Conservation (phyloP, 1,284 basidiomycete genomes). For the Trichosporon faecale region DNA sequence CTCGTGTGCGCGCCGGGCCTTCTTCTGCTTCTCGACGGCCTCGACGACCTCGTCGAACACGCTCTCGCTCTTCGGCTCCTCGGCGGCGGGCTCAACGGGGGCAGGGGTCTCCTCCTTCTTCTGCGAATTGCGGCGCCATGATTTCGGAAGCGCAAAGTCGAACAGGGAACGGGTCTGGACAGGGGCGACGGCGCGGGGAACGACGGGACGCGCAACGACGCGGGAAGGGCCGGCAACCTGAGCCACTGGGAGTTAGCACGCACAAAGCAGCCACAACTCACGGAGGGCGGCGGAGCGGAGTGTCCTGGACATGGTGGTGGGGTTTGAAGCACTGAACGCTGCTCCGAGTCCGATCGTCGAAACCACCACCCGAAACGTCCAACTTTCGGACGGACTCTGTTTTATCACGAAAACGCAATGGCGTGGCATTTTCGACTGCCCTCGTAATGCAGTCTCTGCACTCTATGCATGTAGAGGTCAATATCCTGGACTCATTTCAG, state of each 20-base stretch:
- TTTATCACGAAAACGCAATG: not conserved
- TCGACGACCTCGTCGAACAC: slow-evolving; percentile 19
- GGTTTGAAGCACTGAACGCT: not conserved
- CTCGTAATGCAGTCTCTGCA: not conserved
- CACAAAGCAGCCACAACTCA: not conserved
- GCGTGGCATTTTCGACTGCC: not conserved
- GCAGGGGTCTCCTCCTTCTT: slow-evolving; percentile 11
- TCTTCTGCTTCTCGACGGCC: slow-evolving; percentile 18
- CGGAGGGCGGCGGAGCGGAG: slow-evolving; percentile 24
- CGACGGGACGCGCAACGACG: slow-evolving; percentile 10
- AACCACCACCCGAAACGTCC: not conserved
- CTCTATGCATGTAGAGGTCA: not conserved
- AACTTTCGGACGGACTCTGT: slow-evolving; percentile 9
- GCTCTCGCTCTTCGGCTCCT: not conserved
- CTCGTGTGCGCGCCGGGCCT: slow-evolving; percentile 36
- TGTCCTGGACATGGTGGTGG: slow-evolving; percentile 26
- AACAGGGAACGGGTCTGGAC: slow-evolving; percentile 11
- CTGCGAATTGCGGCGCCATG: slow-evolving; percentile 21
- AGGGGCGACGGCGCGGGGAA: not conserved
- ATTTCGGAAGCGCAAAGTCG: slow-evolving; percentile 13
- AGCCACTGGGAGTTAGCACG: slow-evolving; percentile 19
- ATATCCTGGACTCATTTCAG: not conserved
- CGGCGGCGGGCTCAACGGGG: not conserved
- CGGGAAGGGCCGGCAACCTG: slow-evolving; percentile 25
- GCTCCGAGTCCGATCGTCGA: not conserved